Evolutionary conservation across 164 flowering plant genomes (phyloP).

Genomic region (Kalanchoe fedtschenkoi): DNA sequence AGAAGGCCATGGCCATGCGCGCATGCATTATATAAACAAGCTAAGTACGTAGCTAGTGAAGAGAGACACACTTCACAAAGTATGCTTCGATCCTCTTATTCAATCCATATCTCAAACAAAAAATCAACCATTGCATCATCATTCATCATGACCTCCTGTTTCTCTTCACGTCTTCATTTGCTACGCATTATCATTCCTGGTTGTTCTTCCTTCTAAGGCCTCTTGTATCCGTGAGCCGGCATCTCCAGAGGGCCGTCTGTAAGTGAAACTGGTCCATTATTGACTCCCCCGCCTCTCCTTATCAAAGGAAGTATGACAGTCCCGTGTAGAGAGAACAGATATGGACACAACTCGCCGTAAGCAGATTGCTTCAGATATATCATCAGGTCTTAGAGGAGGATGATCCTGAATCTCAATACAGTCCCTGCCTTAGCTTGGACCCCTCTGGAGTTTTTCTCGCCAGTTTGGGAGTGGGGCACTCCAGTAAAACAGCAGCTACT

Average conservation of each 20-base stretch:
- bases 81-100: too few relatives aligned
- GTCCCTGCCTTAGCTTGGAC: background rate
- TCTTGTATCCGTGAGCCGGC: background rate
- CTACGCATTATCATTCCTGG: background rate
- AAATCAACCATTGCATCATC: too few relatives aligned
- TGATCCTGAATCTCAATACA: background rate
- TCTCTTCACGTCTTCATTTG: too few relatives aligned
- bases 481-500: background rate
- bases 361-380: background rate
- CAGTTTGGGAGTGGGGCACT: background rate
- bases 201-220: background rate
- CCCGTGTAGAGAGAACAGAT: background rate
- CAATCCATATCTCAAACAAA: too few relatives aligned
- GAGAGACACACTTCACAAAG: too few relatives aligned
- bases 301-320: background rate
- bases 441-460: background rate
- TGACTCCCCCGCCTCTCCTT: background rate
- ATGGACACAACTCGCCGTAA: background rate
- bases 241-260: background rate
- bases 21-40: too few relatives aligned
- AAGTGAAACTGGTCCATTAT: background rate
- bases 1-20: too few relatives aligned
- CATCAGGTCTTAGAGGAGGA: background rate
- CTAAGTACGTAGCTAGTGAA: too few relatives aligned
- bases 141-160: too few relatives aligned